Evolutionary conservation across 2,329 filamentous ascomycete genomes (phyloP).

Genomic region (Ambrosiella cleistominuta): DNA sequence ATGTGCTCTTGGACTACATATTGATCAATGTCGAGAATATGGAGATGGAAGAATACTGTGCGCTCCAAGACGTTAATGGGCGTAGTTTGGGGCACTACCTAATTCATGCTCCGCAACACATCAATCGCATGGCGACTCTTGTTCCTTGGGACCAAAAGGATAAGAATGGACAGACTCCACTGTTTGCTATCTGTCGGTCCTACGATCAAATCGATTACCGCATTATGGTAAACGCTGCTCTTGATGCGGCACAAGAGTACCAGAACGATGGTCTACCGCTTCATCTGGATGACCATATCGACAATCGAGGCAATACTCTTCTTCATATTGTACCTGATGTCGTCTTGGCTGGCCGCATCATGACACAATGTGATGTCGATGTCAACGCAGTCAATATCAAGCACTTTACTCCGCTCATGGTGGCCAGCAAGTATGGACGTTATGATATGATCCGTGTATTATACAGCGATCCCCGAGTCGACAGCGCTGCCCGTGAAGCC

Average conservation of each 20-base stretch:
- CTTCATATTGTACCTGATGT: conserved; percentile 90
- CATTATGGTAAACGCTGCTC: conserved; percentile 68
- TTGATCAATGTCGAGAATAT: conserved; percentile 36
- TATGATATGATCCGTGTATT: conserved; percentile 82
- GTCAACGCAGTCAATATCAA: conserved; percentile 92
- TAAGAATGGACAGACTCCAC: conserved; percentile 91
- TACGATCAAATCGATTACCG: conserved; percentile 85
- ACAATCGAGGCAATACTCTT: conserved; percentile 81
- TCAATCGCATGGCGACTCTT: conserved; percentile 55
- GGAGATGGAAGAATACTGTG: conserved; percentile 49
- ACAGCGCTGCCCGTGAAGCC: conserved; percentile 65
- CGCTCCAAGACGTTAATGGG: conserved; percentile 63
- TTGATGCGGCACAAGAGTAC: conserved; percentile 53
- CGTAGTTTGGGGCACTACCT: conserved; percentile 90
- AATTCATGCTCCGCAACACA: conserved; percentile 74
- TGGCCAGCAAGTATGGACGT: conserved; percentile 93
- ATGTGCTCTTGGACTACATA: conserved; percentile 57
- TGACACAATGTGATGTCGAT: conserved; percentile 80
- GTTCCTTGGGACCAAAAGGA: conserved; percentile 83
- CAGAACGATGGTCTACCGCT: conserved; percentile 68
- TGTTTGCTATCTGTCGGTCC: conserved; percentile 86
- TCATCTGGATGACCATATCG: conserved; percentile 82
- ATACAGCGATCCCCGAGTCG: conserved; percentile 75
- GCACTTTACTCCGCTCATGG: conserved; percentile 88
- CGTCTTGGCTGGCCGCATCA: conserved; percentile 53